Percentiles rank a stretch among this genome's conserved stretches.
Evolutionary conservation across 2,329 filamentous ascomycete species (phyloP).

Genomic region (Hansfordia pulvinata): DNA sequence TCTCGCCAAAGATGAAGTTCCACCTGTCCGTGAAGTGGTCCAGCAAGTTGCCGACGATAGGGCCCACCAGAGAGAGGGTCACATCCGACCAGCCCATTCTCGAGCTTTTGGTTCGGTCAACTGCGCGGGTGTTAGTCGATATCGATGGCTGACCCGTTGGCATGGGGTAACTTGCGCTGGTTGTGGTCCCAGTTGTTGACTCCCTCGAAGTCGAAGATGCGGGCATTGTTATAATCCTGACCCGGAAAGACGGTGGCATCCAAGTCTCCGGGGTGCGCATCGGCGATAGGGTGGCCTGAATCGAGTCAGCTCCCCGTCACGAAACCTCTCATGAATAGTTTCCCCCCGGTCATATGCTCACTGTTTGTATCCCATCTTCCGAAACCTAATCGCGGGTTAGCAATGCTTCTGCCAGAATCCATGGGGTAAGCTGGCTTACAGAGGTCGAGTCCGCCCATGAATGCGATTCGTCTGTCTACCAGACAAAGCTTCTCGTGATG

Average conservation of each 20-base stretch:
- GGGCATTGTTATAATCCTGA: slow-evolving; percentile 86
- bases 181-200: slow-evolving; percentile 73
- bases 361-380: slow-evolving; percentile 81
- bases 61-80: slow-evolving; percentile 60
- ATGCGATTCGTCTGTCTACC: slow-evolving; percentile 64
- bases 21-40: slow-evolving; percentile 76
- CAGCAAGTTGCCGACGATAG: slow-evolving; percentile 60
- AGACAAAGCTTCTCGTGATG: slow-evolving; percentile 87
- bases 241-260: slow-evolving; percentile 71
- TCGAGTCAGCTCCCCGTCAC: slow-evolving; percentile 2
- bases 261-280: slow-evolving; percentile 67
- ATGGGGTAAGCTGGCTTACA: slow-evolving; percentile 29
- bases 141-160: not conserved
- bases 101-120: slow-evolving; percentile 65
- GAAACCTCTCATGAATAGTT: not conserved
- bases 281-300: slow-evolving; percentile 60
- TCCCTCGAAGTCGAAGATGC: slow-evolving; percentile 68
- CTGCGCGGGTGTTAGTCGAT: slow-evolving; percentile 16
- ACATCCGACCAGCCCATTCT: slow-evolving; percentile 93
- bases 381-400: slow-evolving; percentile 38
- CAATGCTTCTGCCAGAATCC: not conserved
- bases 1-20: slow-evolving; percentile 81
- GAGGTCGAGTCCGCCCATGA: slow-evolving; percentile 85
- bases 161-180: slow-evolving; percentile 35
- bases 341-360: slow-evolving; percentile 13